Conservation (phyloP, 305 asterid species). For the Fraxinus dipetala region DNA sequence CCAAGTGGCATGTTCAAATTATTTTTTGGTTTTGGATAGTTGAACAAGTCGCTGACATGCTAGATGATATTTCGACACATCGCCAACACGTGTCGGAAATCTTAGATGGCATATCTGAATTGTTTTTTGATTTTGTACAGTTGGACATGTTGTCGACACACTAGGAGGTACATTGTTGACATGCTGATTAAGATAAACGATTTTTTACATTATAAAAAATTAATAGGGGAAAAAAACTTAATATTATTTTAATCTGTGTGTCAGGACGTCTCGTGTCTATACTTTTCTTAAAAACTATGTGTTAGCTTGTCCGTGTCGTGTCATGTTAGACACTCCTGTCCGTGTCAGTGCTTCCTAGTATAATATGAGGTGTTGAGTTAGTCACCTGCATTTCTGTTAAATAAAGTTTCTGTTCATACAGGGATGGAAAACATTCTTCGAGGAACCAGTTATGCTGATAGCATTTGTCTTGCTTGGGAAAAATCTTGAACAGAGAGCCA, state of each 20-base stretch:
- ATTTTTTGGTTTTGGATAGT: neutral
- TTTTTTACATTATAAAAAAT: neutral
- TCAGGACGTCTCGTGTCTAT: neutral
- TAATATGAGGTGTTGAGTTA: neutral
- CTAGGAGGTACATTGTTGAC: neutral
- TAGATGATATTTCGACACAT: neutral
- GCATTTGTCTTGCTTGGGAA: constrained; percentile 95
- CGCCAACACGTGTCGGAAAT: neutral
- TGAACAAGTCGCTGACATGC: neutral
- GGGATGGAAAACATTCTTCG: constrained; percentile 99
- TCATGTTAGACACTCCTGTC: neutral
- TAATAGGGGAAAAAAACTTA: neutral
- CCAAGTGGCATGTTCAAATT: neutral
- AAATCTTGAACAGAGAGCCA: constrained; percentile 97
- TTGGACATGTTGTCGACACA: neutral
- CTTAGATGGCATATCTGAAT: neutral
- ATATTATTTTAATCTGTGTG: neutral
- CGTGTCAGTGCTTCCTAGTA: neutral
- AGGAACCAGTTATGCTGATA: constrained; percentile 97
- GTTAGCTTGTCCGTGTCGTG: neutral
- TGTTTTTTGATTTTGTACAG: neutral
- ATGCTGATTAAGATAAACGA: neutral
- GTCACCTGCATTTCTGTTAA: constrained; percentile 23
- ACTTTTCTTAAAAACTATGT: neutral
- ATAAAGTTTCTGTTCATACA: constrained; percentile 33